These are phyloP conservation scores for Helminthosporium solani DNA, from an alignment of 2,329 filamentous ascomycete genomes.

Conservation along the genomic window DNA sequence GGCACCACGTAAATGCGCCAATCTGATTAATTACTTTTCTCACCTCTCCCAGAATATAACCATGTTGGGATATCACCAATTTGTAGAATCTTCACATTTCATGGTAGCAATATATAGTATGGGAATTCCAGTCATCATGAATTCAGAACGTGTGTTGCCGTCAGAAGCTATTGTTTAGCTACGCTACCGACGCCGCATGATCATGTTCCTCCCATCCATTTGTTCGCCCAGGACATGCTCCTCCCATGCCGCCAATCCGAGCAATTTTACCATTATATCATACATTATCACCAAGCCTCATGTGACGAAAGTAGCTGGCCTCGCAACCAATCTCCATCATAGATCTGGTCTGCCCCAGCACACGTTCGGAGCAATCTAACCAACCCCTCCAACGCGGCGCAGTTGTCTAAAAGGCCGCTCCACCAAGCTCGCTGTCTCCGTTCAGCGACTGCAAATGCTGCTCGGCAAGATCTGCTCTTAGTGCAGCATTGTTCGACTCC, in stretches of 20 bases:
- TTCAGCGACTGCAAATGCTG: slow-evolving; percentile 46
- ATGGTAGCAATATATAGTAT: no score
- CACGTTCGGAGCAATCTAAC: neutral
- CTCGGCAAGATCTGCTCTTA: slow-evolving; percentile 51
- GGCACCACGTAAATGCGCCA: no score
- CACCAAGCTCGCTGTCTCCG: slow-evolving; percentile 43
- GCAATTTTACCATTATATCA: slow-evolving; percentile 11
- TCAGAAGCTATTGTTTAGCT: no score
- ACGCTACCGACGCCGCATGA: no score
- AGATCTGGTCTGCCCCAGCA: neutral
- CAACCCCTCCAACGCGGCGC: neutral
- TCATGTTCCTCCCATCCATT: neutral
- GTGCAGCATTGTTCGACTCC: slow-evolving; percentile 47
- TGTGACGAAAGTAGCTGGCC: neutral
- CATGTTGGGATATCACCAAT: no score
- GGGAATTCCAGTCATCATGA: no score
- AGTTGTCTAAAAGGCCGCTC: slow-evolving; percentile 37
- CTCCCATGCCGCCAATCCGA: neutral
- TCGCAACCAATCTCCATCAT: neutral
- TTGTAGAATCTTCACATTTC: no score
- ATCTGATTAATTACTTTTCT: no score
- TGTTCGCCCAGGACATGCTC: neutral
- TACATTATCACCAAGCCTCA: slow-evolving; percentile 6
- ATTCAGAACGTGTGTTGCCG: no score
- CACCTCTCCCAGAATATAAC: no score